Conservation (phyloP, 768 basidiomycete genomes). For the Solioccasus polychromus region DNA sequence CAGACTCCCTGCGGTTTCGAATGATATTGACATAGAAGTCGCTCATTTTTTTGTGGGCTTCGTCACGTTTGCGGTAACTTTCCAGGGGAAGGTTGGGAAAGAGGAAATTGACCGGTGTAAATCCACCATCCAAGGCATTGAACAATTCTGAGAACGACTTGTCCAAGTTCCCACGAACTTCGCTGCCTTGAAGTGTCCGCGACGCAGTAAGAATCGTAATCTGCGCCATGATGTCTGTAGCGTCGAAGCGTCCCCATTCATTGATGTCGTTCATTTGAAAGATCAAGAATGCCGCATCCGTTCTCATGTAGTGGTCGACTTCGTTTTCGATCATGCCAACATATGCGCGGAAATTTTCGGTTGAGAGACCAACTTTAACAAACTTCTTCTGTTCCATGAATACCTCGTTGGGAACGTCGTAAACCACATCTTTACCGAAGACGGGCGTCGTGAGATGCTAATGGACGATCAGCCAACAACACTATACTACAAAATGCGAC, state of each 20-base stretch:
- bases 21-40: conserved; percentile 91
- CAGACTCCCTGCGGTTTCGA: conserved; percentile 56
- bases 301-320: conserved; percentile 65
- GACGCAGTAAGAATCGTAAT: conserved; percentile 95
- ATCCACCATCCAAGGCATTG: conserved; percentile 90
- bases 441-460: conserved; percentile 92
- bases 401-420: conserved; percentile 92
- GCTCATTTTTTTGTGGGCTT: conserved; percentile 90
- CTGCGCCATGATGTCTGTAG: conserved; percentile 70
- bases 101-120: conserved; percentile 93
- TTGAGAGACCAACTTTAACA: conserved; percentile 92
- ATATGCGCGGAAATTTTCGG: conserved; percentile 87
- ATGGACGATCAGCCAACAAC: not conserved
- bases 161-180: conserved; percentile 77
- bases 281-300: conserved; percentile 59
- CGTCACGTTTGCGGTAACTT: conserved; percentile 85
- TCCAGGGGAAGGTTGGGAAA: conserved; percentile 91
- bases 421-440: conserved; percentile 97
- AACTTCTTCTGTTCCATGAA: conserved; percentile 99
- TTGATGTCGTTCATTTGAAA: conserved; percentile 65
- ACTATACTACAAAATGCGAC: conserved; percentile 12
- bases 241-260: conserved; percentile 79
- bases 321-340: conserved; percentile 77
- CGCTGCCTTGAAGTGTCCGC: conserved; percentile 88
- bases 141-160: conserved; percentile 83